Conservation (phyloP, 768 basidiomycete genomes). For the Rhizopogon vesiculosus region DNA sequence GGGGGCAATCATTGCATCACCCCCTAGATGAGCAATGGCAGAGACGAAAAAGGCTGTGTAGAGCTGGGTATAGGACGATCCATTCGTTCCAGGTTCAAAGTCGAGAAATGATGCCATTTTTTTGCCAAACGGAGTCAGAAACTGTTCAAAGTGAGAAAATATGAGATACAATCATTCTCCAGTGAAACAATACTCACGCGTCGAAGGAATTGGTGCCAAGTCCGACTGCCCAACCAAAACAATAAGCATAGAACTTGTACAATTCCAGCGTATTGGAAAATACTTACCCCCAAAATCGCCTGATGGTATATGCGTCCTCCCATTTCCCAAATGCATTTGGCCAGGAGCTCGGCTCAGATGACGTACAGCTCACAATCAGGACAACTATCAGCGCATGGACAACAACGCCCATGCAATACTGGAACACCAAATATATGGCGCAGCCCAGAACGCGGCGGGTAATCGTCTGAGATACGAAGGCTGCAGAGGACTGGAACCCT, state of each 20-base stretch:
- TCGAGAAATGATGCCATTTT: slow-evolving; percentile 16
- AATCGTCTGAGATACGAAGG: background rate
- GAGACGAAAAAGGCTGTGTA: slow-evolving; percentile 32
- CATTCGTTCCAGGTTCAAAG: slow-evolving; percentile 21
- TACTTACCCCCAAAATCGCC: slow-evolving; percentile 38
- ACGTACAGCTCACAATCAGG: slow-evolving; percentile 7
- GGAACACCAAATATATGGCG: background rate
- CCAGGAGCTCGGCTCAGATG: slow-evolving; percentile 34
- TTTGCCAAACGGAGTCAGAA: slow-evolving; percentile 22
- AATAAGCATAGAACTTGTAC: background rate
- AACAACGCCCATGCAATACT: background rate
- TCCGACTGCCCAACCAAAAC: slow-evolving; percentile 14
- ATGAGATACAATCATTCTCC: background rate
- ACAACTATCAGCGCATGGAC: background rate
- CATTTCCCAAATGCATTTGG: slow-evolving; percentile 30
- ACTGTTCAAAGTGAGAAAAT: slow-evolving; percentile 10
- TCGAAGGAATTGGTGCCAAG: slow-evolving; percentile 36
- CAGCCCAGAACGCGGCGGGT: background rate
- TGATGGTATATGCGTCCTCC: slow-evolving; percentile 32
- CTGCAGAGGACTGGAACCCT: slow-evolving; percentile 2
- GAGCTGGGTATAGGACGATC: slow-evolving; percentile 29
- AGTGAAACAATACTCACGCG: slow-evolving; percentile 20
- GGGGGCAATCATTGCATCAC: slow-evolving; percentile 21
- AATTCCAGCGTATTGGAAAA: background rate
- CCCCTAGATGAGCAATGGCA: slow-evolving; percentile 29